Base-by-base conservation (phyloP, 768 basidiomycete species). In the Kwoniella pini region DNA sequence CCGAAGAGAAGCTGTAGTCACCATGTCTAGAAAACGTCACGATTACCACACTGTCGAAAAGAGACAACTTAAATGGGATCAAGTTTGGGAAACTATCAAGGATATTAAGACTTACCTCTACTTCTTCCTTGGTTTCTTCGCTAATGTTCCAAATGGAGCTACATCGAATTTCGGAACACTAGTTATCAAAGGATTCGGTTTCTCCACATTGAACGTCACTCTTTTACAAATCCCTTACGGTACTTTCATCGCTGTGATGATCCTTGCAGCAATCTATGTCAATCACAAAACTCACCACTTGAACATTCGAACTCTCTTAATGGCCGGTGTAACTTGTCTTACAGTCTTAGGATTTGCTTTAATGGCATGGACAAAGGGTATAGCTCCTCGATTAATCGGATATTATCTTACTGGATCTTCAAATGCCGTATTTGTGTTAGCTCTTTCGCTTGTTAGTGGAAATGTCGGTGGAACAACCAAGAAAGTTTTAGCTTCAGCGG, bases 1-100 rank as follows among this genome's bases (percentile, higher is more conserved):
- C 10, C 62, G 66, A 19, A 63, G 74, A 22, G 75, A 78, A 56
- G 64, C 69, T 4, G 57, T 77, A 12, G 69, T 79, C 33, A 66
- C 67, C 48, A 64, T 78, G 53, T 71, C 69, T 15, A 62, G 79
- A 21, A 67, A 76, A 57, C 45, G 76, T 21, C 56, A 71, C 15
- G 75, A 79, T 50, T 73, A 79, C 62, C 75, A 71, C 55, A 72
- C 73, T 3, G 64, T 75, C 43, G 71, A 75, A 49, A 75, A 74
- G 55, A 45, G 74, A 49, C 61, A 65, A 31, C 57, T 77, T 57
- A 71, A 76, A 38, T 68, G 63, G 69, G 57, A 64, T 11, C 75
- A 76, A 33, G 56, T 74, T 26, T 31, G 27, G 30, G 72, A 76
- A 46, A 60, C 68, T 7, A 22, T 69, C 55, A 57, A 57, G 45